Evolutionary conservation across 768 basidiomycete species (phyloP).

Genomic region (Chalciporus pseudorubinellus): DNA sequence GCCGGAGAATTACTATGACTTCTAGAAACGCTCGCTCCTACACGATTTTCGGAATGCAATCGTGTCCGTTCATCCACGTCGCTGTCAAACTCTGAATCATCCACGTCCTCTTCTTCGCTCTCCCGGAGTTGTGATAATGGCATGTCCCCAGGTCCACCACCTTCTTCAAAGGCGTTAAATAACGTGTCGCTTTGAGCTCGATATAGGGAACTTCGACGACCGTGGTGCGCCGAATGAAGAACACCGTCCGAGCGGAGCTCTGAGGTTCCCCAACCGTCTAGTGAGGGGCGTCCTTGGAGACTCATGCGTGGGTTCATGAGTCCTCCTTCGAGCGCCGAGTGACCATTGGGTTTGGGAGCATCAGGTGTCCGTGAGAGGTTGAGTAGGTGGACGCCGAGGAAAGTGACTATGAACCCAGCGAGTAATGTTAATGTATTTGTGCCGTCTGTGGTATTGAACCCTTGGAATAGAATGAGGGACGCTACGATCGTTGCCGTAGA

Average conservation of each 20-base stretch:
- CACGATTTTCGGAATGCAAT: constrained; percentile 28
- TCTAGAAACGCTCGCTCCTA: constrained; percentile 40
- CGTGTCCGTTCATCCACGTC: constrained; percentile 45
- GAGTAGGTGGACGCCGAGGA: constrained; percentile 94
- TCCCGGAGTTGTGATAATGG: constrained; percentile 66
- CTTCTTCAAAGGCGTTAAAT: constrained; percentile 74
- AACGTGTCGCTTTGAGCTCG: constrained; percentile 63
- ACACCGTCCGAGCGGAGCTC: constrained; percentile 28
- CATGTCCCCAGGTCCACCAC: constrained; percentile 37
- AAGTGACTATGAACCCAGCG: constrained; percentile 88
- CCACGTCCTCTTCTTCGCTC: constrained; percentile 53
- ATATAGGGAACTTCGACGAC: constrained; percentile 63
- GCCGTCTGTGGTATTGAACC: constrained; percentile 86
- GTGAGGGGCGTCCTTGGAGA: constrained; percentile 74
- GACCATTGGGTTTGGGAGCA: constrained; percentile 41
- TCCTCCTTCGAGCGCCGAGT: constrained; percentile 60
- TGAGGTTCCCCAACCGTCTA: constrained; percentile 66
- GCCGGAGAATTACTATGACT: constrained; percentile 55
- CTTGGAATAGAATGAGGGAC: constrained; percentile 95
- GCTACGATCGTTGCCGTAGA: constrained; percentile 91
- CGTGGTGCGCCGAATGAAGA: constrained; percentile 44
- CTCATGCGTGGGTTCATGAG: constrained; percentile 78
- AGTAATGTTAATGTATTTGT: constrained; percentile 85
- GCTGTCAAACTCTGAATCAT: constrained; percentile 45
- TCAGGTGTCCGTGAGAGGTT: constrained; percentile 70